phyloP scores from a whole-genome alignment of 495 filamentous ascomycete genomes.

The Lindgomyces ingoldianus region DNA sequence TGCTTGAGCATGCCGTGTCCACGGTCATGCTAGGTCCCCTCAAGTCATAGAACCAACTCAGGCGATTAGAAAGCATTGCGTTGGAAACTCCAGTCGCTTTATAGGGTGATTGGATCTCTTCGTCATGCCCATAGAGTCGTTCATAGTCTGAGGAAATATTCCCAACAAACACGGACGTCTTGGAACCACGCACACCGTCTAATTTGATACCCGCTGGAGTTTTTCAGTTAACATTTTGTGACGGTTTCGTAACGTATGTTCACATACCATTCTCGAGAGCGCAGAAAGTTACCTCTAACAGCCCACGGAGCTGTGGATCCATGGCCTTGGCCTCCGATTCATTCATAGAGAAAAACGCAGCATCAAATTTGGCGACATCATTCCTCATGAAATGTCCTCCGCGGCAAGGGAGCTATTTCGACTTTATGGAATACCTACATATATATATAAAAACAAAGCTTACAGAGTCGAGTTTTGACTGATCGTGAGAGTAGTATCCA shows the following conservation, averaged over 20 bases:
- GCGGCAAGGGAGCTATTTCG: neutral
- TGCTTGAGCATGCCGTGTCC: constrained; percentile 15
- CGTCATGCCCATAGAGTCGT: neutral
- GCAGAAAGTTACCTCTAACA: neutral
- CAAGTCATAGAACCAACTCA: constrained; percentile 12
- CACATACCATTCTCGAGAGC: neutral
- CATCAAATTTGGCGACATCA: neutral
- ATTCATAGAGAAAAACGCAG: neutral
- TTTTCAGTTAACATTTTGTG: neutral
- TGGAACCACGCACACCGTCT: neutral
- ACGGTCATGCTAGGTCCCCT: constrained; percentile 11
- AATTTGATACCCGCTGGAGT: neutral
- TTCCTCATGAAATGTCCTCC: neutral
- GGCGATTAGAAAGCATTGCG: constrained; percentile 8
- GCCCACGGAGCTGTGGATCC: neutral
- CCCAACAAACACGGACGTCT: neutral
- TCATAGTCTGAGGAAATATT: neutral
- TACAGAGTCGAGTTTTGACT: neutral
- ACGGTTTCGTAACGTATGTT: neutral
- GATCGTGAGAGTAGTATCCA: neutral
- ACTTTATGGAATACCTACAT: neutral
- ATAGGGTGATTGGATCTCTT: neutral
- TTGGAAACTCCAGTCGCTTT: neutral
- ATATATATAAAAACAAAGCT: neutral
- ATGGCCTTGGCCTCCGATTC: neutral